Conservation (phyloP, 2,329 filamentous ascomycete species). For the Pestalotiopsis fici region DNA sequence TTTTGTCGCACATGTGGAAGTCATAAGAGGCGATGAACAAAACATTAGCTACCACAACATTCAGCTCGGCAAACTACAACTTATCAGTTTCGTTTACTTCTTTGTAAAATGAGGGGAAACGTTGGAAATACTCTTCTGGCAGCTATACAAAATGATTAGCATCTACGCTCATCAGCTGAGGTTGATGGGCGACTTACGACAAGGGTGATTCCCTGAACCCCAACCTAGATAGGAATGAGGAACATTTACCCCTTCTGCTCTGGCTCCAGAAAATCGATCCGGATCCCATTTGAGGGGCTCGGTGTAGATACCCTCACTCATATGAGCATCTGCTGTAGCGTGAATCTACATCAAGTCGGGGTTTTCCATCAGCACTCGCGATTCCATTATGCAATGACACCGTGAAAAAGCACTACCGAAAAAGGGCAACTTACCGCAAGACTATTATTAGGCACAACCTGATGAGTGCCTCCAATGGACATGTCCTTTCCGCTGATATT, state of each 20-base stretch:
- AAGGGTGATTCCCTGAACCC: constrained; percentile 8
- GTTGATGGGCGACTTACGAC: neutral
- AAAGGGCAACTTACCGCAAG: neutral
- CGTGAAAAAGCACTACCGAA: too few relatives aligned
- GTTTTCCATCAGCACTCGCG: too few relatives aligned
- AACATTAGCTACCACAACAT: constrained; percentile 7
- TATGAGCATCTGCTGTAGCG: too few relatives aligned
- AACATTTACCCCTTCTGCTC: neutral
- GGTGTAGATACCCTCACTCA: too few relatives aligned
- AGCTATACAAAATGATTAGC: too few relatives aligned
- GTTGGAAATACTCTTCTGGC: too few relatives aligned
- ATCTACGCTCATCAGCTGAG: too few relatives aligned
- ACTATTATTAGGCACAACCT: constrained; percentile 2
- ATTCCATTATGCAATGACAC: too few relatives aligned
- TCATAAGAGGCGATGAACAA: constrained; percentile 6
- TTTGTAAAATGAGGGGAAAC: too few relatives aligned
- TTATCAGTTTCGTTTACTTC: neutral
- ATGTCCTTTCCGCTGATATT: constrained; percentile 4
- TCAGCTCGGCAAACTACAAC: constrained; percentile 6
- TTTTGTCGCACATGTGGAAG: constrained; percentile 1
- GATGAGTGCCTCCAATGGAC: neutral
- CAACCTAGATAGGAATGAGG: constrained; percentile 7
- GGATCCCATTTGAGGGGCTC: neutral
- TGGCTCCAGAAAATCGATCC: neutral
- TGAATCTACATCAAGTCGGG: too few relatives aligned